Evolutionary conservation across 768 basidiomycete species (phyloP).

Genomic region (Russula vinacea): DNA sequence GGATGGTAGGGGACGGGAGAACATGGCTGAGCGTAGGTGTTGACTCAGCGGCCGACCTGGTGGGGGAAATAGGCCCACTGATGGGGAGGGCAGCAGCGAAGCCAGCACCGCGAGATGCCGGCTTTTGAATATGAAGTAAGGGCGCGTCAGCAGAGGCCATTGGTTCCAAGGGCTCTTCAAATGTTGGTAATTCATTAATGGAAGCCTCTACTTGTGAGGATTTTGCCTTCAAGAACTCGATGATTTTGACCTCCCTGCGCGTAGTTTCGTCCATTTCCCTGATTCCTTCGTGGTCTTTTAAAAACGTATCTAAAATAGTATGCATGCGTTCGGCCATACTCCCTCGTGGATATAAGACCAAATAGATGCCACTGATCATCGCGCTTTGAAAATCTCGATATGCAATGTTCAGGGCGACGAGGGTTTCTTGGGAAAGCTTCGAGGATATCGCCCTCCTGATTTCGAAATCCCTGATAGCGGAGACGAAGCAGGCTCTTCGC

Average conservation of each 20-base stretch:
- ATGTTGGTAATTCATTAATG: constrained; percentile 18
- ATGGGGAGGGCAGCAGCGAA: constrained; percentile 15
- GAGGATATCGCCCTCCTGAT: constrained; percentile 69
- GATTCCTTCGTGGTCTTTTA: constrained; percentile 57
- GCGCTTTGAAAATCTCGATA: constrained; percentile 87
- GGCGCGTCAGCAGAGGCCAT: constrained; percentile 15
- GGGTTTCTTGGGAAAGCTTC: constrained; percentile 57
- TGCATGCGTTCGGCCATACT: constrained; percentile 70
- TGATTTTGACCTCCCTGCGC: constrained; percentile 75
- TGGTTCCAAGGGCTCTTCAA: constrained; percentile 23
- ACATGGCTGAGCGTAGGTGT: constrained; percentile 37
- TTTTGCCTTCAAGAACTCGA: constrained; percentile 74
- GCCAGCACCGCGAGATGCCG: constrained; percentile 33
- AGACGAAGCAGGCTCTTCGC: constrained; percentile 84
- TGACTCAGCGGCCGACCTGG: constrained; percentile 30
- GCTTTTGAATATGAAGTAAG: constrained; percentile 21
- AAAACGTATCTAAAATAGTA: constrained; percentile 71
- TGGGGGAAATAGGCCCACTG: constrained; percentile 27
- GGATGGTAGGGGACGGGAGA: constrained; percentile 54
- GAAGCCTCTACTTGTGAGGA: constrained; percentile 46
- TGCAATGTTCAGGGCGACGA: constrained; percentile 71
- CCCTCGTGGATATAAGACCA: constrained; percentile 74
- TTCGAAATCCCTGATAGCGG: constrained; percentile 81
- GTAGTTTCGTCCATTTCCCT: constrained; percentile 81
- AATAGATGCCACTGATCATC: constrained; percentile 86